These are phyloP conservation scores for Pythium pyrilobum DNA, from an alignment of 352 stramenopile genomes.

Conservation along the genomic window DNA sequence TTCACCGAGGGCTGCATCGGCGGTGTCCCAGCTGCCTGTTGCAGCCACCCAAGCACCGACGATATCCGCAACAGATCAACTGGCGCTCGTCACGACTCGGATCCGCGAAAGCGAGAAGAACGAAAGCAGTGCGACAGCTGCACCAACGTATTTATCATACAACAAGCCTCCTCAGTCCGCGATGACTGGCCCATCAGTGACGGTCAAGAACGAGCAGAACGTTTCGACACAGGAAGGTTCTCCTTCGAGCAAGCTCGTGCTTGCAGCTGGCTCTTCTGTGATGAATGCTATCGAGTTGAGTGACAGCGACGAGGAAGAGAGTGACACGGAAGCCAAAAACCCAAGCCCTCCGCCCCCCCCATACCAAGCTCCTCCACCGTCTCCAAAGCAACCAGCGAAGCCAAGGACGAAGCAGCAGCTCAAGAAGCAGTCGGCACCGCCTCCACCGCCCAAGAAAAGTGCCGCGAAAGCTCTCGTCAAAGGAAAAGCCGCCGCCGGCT, in stretches of 20 bases:
- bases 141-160: constrained; percentile 18
- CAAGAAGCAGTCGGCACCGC: neutral
- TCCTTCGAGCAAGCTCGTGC: neutral
- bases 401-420: no score
- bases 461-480: neutral
- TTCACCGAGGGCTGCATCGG: neutral
- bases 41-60: neutral
- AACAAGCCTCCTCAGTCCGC: neutral
- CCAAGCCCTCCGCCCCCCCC: neutral
- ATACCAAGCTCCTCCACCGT: neutral
- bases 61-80: constrained; percentile 1
- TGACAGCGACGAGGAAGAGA: constrained; percentile 33
- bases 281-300: constrained; percentile 50
- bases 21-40: neutral
- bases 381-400: neutral
- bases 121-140: neutral
- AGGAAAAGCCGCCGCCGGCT: neutral
- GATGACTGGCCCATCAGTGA: neutral
- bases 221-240: neutral
- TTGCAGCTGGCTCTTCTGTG: constrained; percentile 23
- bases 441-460: neutral
- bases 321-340: neutral
- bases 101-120: constrained; percentile 4
- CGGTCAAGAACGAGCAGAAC: constrained; percentile 1
- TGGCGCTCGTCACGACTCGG: constrained; percentile 1